Conservation (phyloP, 805 yeast genomes). For the Candida boidinii region DNA sequence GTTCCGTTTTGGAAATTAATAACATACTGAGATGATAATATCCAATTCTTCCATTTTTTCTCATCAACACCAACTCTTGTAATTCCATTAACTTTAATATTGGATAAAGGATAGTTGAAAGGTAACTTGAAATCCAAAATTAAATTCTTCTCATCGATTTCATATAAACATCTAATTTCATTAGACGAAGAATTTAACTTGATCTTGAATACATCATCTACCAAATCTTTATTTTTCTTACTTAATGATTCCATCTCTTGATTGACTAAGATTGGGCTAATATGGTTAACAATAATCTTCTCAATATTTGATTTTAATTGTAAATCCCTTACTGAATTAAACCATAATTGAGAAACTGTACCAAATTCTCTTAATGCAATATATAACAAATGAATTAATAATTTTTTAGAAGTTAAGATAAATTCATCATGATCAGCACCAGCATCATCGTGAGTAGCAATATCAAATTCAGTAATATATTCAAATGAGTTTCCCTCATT, state of each 20-base stretch:
- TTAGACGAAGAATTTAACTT: constrained; percentile 51
- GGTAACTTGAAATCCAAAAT: constrained; percentile 76
- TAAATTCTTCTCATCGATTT: constrained; percentile 81
- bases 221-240: constrained; percentile 17
- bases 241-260: constrained; percentile 35
- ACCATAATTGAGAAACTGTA: constrained; percentile 60
- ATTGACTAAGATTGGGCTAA: constrained; percentile 58
- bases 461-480: constrained; percentile 14
- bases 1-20: constrained; percentile 70
- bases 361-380: constrained; percentile 43
- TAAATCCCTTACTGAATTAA: constrained; percentile 55
- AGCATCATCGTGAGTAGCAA: constrained; percentile 8
- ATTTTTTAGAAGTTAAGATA: constrained; percentile 21
- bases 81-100: constrained; percentile 69
- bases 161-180: constrained; percentile 65
- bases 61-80: constrained; percentile 83
- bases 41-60: constrained; percentile 91
- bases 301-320: constrained; percentile 55
- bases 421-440: constrained; percentile 22
- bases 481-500: constrained; percentile 14
- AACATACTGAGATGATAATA: constrained; percentile 80
- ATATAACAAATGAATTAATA: constrained; percentile 44
- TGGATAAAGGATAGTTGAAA: constrained; percentile 64
- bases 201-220: constrained; percentile 43
- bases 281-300: constrained; percentile 45